Evolutionary conservation across 2,329 filamentous ascomycete species (phyloP).

Genomic region (Fusarium sp.): DNA sequence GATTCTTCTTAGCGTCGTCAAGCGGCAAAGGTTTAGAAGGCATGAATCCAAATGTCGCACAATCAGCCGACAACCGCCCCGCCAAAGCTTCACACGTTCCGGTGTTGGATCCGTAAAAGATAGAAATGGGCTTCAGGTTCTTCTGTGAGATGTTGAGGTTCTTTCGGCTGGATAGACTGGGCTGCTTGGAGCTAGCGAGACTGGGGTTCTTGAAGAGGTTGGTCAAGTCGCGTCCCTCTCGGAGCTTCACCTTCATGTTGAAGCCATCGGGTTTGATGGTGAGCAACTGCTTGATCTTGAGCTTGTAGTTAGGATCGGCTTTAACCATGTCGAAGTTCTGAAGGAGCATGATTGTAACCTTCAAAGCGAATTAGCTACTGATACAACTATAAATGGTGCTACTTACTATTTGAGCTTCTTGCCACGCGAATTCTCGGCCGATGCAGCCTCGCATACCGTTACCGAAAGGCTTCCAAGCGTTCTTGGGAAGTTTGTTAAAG

Average conservation of each 20-base stretch:
- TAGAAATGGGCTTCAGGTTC: background rate
- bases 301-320: background rate
- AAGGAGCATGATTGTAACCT: background rate
- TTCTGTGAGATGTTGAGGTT: background rate
- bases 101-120: background rate
- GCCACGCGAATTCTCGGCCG: constrained; percentile 1
- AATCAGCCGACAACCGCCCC: background rate
- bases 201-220: background rate
- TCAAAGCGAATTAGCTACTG: background rate
- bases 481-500: constrained; percentile 5
- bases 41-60: background rate
- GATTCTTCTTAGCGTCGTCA: background rate
- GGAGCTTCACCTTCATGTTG: constrained; percentile 2
- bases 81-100: constrained; percentile 4
- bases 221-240: background rate
- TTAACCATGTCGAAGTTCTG: constrained; percentile 3
- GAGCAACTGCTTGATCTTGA: background rate
- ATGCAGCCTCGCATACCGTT: constrained; percentile 11
- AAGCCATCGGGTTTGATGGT: background rate
- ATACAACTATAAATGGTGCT: fast-evolving
- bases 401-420: constrained; percentile 8
- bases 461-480: constrained; percentile 2
- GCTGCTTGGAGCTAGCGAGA: background rate
- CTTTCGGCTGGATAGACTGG: background rate
- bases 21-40: background rate